A percentile compares a stretch with the other conserved stretches of the same genome.
Conservation (phyloP, 169 alveolate species). For the Theileria orientalis region DNA sequence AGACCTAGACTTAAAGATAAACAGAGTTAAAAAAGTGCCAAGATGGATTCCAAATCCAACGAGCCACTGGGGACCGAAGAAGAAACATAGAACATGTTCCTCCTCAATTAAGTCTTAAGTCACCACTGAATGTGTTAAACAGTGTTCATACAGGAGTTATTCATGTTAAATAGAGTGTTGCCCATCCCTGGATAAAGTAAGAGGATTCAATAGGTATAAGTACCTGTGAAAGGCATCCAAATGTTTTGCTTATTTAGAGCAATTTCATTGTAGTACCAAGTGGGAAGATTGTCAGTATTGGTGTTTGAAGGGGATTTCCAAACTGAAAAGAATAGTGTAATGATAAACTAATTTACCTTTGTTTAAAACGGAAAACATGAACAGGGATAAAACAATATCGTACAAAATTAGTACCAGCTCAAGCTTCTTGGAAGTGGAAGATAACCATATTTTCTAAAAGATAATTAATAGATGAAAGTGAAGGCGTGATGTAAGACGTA, state of each 20-base stretch:
- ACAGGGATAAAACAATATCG: conserved; percentile 26
- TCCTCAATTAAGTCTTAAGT: conserved; percentile 21
- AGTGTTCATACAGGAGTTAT: not conserved
- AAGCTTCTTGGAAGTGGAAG: not conserved
- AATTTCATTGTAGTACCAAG: conserved; percentile 5
- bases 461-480: not conserved
- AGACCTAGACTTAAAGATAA: conserved; percentile 12
- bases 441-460: conserved; percentile 35
- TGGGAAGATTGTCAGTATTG: not conserved
- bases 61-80: conserved; percentile 66
- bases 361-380: conserved; percentile 21
- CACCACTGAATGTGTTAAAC: not conserved
- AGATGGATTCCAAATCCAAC: conserved; percentile 64
- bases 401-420: conserved; percentile 11
- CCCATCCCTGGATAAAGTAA: conserved; percentile 1
- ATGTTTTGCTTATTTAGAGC: conserved; percentile 28
- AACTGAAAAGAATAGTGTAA: conserved; percentile 8
- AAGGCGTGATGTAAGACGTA: not conserved
- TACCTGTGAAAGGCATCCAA: conserved; percentile 64
- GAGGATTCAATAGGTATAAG: not conserved
- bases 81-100: conserved; percentile 47
- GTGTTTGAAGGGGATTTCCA: conserved; percentile 52
- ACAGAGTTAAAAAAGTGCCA: conserved; percentile 25
- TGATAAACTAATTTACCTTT: conserved; percentile 3
- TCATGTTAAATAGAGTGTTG: not conserved